These are phyloP conservation scores for Bryoglossum gracile DNA, from an alignment of 495 filamentous ascomycete genomes.

Conservation along the genomic window DNA sequence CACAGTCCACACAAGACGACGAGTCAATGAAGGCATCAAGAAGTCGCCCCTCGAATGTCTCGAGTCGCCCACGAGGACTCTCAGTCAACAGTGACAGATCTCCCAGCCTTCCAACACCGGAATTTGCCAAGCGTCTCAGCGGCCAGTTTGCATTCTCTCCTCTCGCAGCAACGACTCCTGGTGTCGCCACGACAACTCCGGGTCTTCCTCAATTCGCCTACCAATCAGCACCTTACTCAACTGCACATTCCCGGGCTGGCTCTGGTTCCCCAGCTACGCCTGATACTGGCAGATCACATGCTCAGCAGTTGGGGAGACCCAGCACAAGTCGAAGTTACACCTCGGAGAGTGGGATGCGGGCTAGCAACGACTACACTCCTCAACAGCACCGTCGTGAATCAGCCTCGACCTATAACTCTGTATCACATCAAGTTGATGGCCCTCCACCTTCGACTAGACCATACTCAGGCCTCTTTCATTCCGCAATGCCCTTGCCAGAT, in stretches of 20 bases:
- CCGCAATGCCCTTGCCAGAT: constrained; percentile 77
- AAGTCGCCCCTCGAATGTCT: constrained; percentile 15
- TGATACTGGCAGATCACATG: constrained; percentile 29
- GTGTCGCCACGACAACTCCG: constrained; percentile 34
- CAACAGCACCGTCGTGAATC: constrained; percentile 35
- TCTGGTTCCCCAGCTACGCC: constrained; percentile 38
- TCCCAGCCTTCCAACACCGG: constrained; percentile 51
- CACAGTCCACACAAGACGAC: constrained; percentile 17
- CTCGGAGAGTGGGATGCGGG: constrained; percentile 22
- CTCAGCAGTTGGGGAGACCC: constrained; percentile 33
- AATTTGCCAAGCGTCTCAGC: constrained; percentile 48
- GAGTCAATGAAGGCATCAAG: constrained; percentile 2
- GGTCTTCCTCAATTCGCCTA: constrained; percentile 45
- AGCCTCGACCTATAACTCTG: constrained; percentile 18
- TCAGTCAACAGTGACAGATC: constrained; percentile 60
- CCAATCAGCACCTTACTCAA: constrained; percentile 38
- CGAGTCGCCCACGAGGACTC: constrained; percentile 36
- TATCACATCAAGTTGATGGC: constrained; percentile 18
- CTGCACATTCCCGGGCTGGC: constrained; percentile 28
- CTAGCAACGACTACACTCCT: constrained; percentile 40
- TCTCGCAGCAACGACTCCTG: constrained; percentile 33
- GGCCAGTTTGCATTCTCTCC: constrained; percentile 48
- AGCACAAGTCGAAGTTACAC: constrained; percentile 46
- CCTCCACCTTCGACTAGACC: constrained; percentile 28
- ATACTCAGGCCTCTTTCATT: constrained; percentile 71